A percentile compares a stretch with the other conserved stretches of the same genome.
phyloP scores from a whole-genome alignment of 768 basidiomycete species.

The Boletus speciosus region DNA sequence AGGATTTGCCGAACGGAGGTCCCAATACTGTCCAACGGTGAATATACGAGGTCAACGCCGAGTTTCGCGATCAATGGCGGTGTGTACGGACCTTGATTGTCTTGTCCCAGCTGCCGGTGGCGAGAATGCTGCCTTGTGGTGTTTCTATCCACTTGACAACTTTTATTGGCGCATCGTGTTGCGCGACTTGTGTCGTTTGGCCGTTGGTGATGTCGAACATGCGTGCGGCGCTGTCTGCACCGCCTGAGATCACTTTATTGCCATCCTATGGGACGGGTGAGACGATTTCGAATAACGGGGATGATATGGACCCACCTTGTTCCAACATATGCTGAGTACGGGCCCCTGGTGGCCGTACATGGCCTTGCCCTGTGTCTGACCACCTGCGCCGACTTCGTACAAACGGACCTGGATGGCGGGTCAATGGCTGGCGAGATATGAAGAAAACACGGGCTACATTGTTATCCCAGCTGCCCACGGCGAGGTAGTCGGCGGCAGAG shows the following conservation, averaged over 20 bases:
- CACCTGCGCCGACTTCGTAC: constrained; percentile 81
- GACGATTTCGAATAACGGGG: constrained; percentile 1
- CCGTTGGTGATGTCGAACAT: constrained; percentile 90
- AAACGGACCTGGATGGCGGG: constrained; percentile 66
- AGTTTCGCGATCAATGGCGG: background rate
- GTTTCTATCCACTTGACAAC: constrained; percentile 80
- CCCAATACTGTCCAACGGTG: constrained; percentile 76
- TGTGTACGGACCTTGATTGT: constrained; percentile 70
- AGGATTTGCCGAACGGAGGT: constrained; percentile 71
- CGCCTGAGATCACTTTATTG: constrained; percentile 85
- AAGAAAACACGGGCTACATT: constrained; percentile 46
- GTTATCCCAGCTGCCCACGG: constrained; percentile 93
- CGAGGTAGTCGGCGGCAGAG: constrained; percentile 81
- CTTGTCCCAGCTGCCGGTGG: constrained; percentile 98
- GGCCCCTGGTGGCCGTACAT: constrained; percentile 91
- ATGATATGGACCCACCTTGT: constrained; percentile 51
- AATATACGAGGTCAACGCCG: background rate
- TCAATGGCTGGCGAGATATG: constrained; percentile 1
- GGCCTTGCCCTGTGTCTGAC: constrained; percentile 84
- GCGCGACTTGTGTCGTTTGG: constrained; percentile 77
- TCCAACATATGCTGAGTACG: constrained; percentile 87
- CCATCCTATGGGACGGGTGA: constrained; percentile 59
- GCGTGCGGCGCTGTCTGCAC: constrained; percentile 92
- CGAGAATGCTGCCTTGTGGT: constrained; percentile 69
- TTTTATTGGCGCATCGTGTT: constrained; percentile 87